phyloP scores from a whole-genome alignment of 306 rosid species.

The Abrus pulchellus region DNA sequence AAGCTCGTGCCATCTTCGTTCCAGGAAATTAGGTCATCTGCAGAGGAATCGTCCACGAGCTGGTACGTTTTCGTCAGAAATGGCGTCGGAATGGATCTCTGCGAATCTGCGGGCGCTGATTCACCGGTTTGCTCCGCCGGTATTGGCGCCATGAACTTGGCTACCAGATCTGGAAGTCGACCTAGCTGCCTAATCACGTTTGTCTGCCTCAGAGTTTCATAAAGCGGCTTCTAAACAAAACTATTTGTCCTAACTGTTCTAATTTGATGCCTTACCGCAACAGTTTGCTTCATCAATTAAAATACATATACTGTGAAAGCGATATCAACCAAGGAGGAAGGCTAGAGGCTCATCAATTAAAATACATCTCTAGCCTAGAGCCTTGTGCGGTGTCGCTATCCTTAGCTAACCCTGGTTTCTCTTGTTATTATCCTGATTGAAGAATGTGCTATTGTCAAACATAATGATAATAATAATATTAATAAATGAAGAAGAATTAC shows the following conservation, averaged over 20 bases:
- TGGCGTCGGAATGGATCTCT: constrained; percentile 93
- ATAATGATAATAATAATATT: not conserved
- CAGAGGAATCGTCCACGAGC: constrained; percentile 85
- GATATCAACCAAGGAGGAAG: not conserved
- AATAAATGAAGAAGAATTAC: not conserved
- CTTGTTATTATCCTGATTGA: not conserved
- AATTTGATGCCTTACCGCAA: not conserved
- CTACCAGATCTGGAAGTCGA: constrained; percentile 61
- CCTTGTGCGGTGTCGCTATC: not conserved
- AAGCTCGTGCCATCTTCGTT: constrained; percentile 86
- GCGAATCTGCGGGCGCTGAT: constrained; percentile 65
- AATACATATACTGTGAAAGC: not conserved
- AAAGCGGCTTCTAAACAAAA: not conserved
- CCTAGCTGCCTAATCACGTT: not conserved
- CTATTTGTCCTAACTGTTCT: not conserved
- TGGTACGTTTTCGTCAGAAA: constrained; percentile 86
- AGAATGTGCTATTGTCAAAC: not conserved
- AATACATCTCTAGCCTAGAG: too few species aligned
- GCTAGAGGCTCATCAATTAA: too few species aligned
- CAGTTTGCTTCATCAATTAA: not conserved
- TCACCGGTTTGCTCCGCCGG: constrained; percentile 83
- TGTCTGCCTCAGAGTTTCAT: not conserved
- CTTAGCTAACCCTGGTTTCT: constrained; percentile 1
- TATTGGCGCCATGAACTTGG: constrained; percentile 64
- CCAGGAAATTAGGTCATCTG: constrained; percentile 90